Evolutionary conservation across 768 basidiomycete species (phyloP), one percentile per base, ranked within the genome.

Genomic region (Amanita subjunquillea): DNA sequence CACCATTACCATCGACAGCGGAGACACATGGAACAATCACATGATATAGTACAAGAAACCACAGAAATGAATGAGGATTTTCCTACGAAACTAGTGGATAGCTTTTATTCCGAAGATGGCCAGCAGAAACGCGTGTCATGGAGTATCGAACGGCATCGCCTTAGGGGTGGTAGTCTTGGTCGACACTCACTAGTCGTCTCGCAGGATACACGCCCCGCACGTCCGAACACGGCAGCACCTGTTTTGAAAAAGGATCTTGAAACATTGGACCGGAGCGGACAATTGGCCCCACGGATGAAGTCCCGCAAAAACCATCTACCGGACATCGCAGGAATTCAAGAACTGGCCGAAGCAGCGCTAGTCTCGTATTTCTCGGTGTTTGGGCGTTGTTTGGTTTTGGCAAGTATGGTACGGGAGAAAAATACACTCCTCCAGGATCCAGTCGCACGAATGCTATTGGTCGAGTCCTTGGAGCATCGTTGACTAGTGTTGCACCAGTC

Each of bases 321-420:
- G 56, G 65, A 2, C 58, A 60, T 22, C 62, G 67, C n/a, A 69
- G 73, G 34, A 66, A 69, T 54, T 85, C 84, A n/a, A 74, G 82
- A 55, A 80, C 82, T 6, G 85, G 81, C 59, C 76, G 81, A 55
- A 77, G 80, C 55, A 79, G 85, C 29, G 84, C 85, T 4, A 82
- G 81, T 2, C 83, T 95, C 72, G 79, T 94, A 17, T 89, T 96
- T 58, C 72, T 96, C 56, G 79, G 87, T 36, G 72, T 79, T 9
- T 91, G 88, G 71, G 73, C 82, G 9, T 67, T 96, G 54, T 84
- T 90, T 58, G 76, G 88, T 0, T 60, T 89, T 10, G 82, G 85
- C 3, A 2, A 70, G 76, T 29, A 63, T 83, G 46, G 44, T 27
- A 53, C 27, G 12, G 63, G 70, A 3, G 64, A 67, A 9, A 32